Percentiles rank a stretch among this genome's conserved stretches.
Conservation (phyloP, 768 basidiomycete species). For the Podaxis pistillaris region DNA sequence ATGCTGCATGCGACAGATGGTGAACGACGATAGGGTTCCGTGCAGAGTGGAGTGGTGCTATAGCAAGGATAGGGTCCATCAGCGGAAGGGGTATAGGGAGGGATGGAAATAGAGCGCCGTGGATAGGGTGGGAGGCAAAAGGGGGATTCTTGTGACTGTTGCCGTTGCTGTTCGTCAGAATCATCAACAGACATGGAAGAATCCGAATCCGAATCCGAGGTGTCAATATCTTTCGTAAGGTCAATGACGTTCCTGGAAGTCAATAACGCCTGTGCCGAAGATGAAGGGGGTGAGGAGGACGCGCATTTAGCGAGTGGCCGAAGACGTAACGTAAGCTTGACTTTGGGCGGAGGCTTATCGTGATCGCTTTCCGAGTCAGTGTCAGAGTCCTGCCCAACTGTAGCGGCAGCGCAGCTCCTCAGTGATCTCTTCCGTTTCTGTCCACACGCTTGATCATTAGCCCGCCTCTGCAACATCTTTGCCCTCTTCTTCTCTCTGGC, state of each 20-base stretch:
- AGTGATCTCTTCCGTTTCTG: slow-evolving; percentile 45
- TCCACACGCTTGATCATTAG: slow-evolving; percentile 29
- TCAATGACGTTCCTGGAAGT: slow-evolving; percentile 28
- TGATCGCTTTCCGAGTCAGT: slow-evolving; percentile 38
- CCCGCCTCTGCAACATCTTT: slow-evolving; percentile 20
- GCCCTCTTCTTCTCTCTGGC: slow-evolving; percentile 27
- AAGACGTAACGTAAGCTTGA: slow-evolving; percentile 69
- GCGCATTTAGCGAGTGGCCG: slow-evolving; percentile 27
- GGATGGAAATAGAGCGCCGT: slow-evolving; percentile 56
- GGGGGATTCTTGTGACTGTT: slow-evolving; percentile 34
- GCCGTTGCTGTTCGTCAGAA: slow-evolving; percentile 34
- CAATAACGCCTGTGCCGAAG: slow-evolving; percentile 8
- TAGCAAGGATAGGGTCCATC: slow-evolving; percentile 34
- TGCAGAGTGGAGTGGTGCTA: slow-evolving; percentile 24
- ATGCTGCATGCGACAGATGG: slow-evolving; percentile 55
- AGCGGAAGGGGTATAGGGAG: slow-evolving; percentile 49
- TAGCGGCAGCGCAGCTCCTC: slow-evolving; percentile 31
- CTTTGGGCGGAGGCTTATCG: slow-evolving; percentile 54
- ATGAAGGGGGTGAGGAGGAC: slow-evolving; percentile 11
- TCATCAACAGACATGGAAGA: slow-evolving; percentile 43
- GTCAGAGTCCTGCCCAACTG: slow-evolving; percentile 21
- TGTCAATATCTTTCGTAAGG: slow-evolving; percentile 40
- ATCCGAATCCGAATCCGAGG: slow-evolving; percentile 32
- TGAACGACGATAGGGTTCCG: slow-evolving; percentile 46
- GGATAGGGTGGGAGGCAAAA: slow-evolving; percentile 57